Evolutionary conservation across 331 rosid species (phyloP), one percentile per base, ranked within the genome.

Genomic region (Quercus phellos): DNA sequence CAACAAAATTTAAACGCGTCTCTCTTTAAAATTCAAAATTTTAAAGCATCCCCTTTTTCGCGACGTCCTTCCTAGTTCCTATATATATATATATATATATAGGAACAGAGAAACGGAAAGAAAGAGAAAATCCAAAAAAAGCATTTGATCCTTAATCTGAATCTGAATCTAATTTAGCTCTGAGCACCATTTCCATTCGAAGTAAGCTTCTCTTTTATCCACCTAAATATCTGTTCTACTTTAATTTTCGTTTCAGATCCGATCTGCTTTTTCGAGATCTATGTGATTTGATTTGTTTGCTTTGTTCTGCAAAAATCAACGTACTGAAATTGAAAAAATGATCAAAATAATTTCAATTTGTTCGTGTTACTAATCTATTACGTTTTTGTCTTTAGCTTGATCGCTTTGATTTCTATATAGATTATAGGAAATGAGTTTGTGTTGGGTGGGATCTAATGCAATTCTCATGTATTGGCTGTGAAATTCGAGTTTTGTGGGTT

Each of bases 161-260:
- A 79, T 84, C 79, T 72, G 75, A 80, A 76, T 75, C 78, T 55
- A 4, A 18, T 10, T 29, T 54, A 32, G 70, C 16, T n/a, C 13
- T 5, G 59, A 38, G 10, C 60, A 51, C 2, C 63, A 43, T 60
- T 74, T 32, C 14, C 56, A 38, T 30, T 61, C 13, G 24, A 58
- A 1, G 64, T 58, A 58, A 58, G 32, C 30, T 58, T 12, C 66
- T 58, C 29, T 58, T 21, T 27, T 58, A 27, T 22, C 30, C 30
- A 3, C 32, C 32, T 58, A 58, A 46, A 12, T 58, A 27, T 58
- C 30, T 21, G 30, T 21, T 3, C 10, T 58, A 22, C 27, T 55
- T 55, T 19, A 6, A 6, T 58, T 58, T 58, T 21, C 24, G 66
- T 32, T 22, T 58, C 32, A 11, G 32, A 21, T 58, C 66, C 9